A percentile compares a stretch with the other conserved stretches of the same genome.
Conservation (phyloP, 805 yeast genomes). For the Candida xyloterini region DNA sequence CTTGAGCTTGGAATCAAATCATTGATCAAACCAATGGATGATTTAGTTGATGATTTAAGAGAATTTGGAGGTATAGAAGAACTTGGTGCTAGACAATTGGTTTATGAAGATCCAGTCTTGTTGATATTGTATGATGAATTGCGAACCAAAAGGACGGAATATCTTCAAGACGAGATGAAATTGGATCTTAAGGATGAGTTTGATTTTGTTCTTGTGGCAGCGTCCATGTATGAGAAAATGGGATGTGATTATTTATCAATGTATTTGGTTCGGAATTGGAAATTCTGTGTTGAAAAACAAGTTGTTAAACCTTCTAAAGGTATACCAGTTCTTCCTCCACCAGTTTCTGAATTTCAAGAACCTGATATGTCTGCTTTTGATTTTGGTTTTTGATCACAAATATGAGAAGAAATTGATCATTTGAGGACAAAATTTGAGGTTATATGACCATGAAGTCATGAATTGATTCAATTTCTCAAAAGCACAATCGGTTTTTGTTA, state of each 20-base stretch:
- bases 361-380: slow-evolving; percentile 76
- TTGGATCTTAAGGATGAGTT: slow-evolving; percentile 50
- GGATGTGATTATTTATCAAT: slow-evolving; percentile 84
- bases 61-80: slow-evolving; percentile 28
- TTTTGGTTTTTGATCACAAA: slow-evolving; percentile 38
- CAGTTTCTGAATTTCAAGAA: slow-evolving; percentile 56
- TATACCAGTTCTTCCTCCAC: slow-evolving; percentile 38
- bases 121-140: slow-evolving; percentile 61
- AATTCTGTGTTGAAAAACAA: slow-evolving; percentile 35
- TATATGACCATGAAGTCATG: slow-evolving; percentile 19
- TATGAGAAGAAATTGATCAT: slow-evolving; percentile 21
- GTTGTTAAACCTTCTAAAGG: neutral
- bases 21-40: slow-evolving; percentile 53
- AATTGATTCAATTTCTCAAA: slow-evolving; percentile 15
- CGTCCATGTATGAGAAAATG: slow-evolving; percentile 74
- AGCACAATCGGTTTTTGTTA: slow-evolving; percentile 12
- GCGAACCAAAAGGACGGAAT: slow-evolving; percentile 48
- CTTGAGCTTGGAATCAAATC: slow-evolving; percentile 57
- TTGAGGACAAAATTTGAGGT: slow-evolving; percentile 20
- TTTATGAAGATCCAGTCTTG: slow-evolving; percentile 75
- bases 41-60: slow-evolving; percentile 29
- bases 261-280: slow-evolving; percentile 65
- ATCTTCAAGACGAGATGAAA: slow-evolving; percentile 48
- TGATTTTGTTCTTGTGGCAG: slow-evolving; percentile 57
- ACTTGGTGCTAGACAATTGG: slow-evolving; percentile 37